Evolutionary conservation across 2,329 filamentous ascomycete genomes (phyloP).

Genomic region (Alternaria arbusti): DNA sequence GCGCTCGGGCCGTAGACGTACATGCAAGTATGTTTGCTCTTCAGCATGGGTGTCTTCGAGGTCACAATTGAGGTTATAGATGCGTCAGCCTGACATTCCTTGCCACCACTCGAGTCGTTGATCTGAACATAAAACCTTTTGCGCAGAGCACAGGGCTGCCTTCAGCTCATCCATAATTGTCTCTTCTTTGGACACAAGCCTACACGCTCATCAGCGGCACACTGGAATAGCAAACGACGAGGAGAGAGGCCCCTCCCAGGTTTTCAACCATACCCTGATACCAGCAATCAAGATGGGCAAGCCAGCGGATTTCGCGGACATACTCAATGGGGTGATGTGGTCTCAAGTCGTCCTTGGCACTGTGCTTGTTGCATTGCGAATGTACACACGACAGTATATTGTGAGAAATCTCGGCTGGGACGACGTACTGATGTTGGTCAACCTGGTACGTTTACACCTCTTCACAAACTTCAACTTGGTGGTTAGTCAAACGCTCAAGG

Average conservation of each 20-base stretch:
- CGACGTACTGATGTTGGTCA: conserved; percentile 37
- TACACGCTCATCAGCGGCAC: not conserved
- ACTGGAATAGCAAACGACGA: not conserved
- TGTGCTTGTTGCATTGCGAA: conserved; percentile 31
- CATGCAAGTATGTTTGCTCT: conserved; percentile 11
- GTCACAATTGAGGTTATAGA: not conserved
- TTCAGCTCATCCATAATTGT: not conserved
- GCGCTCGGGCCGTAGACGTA: not conserved
- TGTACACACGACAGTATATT: conserved; percentile 38
- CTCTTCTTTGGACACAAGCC: not conserved
- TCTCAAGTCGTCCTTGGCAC: conserved; percentile 33
- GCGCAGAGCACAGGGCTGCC: not conserved
- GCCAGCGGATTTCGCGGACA: conserved; percentile 26
- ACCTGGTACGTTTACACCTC: conserved; percentile 23
- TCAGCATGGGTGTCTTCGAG: not conserved
- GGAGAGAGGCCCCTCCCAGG: not conserved
- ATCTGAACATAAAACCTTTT: not conserved
- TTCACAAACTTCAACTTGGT: not conserved
- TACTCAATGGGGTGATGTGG: conserved; percentile 42
- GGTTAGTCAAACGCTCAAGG: not conserved
- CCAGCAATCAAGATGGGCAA: conserved; percentile 20
- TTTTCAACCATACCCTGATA: not conserved
- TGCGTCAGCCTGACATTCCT: not conserved
- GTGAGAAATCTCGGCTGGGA: conserved; percentile 39
- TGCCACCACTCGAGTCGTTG: not conserved